Percentiles rank a stretch among this genome's conserved stretches.
phyloP scores from a whole-genome alignment of 352 stramenopile genomes.

The Phytophthora tubulina region DNA sequence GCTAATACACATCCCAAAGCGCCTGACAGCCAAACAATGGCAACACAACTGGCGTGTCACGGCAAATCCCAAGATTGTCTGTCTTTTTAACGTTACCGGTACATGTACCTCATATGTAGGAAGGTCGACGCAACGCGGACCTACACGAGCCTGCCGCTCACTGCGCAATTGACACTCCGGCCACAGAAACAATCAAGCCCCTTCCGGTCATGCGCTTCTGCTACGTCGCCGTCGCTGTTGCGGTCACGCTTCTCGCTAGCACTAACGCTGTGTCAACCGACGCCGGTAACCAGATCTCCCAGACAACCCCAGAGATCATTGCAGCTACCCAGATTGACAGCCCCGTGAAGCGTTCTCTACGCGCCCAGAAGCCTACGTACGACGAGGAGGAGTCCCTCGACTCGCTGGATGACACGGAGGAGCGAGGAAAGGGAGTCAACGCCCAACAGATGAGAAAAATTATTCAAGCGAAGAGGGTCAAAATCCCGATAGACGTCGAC shows the following conservation, averaged over 20 bases:
- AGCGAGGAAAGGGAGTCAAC: conserved; percentile 2
- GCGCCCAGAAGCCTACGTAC: background rate
- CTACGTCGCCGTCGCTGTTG: background rate
- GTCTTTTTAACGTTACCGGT: no score
- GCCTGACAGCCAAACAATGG: no score
- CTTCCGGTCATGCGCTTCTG: background rate
- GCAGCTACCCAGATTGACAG: background rate
- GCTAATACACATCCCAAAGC: no score
- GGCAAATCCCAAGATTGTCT: no score
- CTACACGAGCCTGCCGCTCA: background rate
- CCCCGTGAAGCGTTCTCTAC: conserved; percentile 19
- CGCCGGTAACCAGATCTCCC: background rate
- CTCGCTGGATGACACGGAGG: background rate
- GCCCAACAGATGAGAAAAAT: background rate
- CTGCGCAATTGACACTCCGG: background rate
- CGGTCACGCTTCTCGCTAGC: conserved; percentile 4
- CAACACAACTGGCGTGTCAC: no score
- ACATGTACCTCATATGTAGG: no score
- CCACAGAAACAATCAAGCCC: background rate
- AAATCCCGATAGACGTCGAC: background rate
- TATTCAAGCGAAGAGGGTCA: background rate
- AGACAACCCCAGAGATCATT: background rate
- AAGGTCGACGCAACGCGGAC: no score
- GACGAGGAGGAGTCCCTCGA: conserved; percentile 15
- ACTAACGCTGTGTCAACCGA: conserved; percentile 2